Evolutionary conservation across 768 basidiomycete genomes (phyloP).

Genomic region (Termitomyces sp.): DNA sequence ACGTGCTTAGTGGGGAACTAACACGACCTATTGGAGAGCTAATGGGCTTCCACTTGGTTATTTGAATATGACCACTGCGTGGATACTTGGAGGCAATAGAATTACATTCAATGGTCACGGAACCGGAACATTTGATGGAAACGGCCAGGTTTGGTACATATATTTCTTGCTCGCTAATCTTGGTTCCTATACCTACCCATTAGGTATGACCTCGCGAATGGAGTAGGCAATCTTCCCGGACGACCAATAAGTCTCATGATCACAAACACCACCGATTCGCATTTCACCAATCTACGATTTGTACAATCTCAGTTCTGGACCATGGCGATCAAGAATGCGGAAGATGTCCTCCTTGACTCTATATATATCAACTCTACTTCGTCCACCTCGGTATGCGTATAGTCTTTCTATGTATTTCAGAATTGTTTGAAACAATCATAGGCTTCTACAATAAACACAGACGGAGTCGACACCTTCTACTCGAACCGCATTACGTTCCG

Average conservation of each 20-base stretch:
- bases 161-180: neutral
- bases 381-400: constrained; percentile 20
- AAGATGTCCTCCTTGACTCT: constrained; percentile 28
- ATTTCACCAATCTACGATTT: constrained; percentile 29
- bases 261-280: constrained; percentile 27
- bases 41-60: constrained; percentile 28
- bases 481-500: constrained; percentile 32
- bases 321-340: constrained; percentile 26
- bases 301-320: constrained; percentile 39
- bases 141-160: constrained; percentile 32
- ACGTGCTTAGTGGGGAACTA: constrained; percentile 22
- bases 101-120: constrained; percentile 24
- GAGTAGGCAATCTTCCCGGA: constrained; percentile 29
- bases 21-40: constrained; percentile 31
- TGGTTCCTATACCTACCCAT: neutral
- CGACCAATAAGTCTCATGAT: constrained; percentile 32
- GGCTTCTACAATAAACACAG: constrained; percentile 29
- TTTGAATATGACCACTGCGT: constrained; percentile 30
- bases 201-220: constrained; percentile 32
- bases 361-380: constrained; percentile 35
- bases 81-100: constrained; percentile 28
- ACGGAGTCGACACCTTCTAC: constrained; percentile 30
- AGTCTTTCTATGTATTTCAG: neutral
- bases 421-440: constrained; percentile 1
- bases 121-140: constrained; percentile 32